These are phyloP conservation scores for Yamadazyma diddensiae DNA, from an alignment of 1,139 yeast genomes.

Conservation along the genomic window DNA sequence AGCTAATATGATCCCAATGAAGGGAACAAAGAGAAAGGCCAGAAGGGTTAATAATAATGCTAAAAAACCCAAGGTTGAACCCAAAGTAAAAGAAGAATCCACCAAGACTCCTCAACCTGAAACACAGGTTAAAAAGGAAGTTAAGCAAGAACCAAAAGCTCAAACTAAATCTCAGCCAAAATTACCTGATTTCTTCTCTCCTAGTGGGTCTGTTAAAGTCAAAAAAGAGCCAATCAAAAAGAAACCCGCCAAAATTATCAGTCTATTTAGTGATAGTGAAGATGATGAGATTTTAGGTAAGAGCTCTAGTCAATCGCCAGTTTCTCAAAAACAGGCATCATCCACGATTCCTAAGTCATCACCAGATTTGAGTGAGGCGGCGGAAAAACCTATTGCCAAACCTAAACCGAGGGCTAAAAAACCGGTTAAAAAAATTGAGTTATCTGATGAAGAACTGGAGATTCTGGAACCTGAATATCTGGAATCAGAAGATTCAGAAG, in stretches of 20 bases:
- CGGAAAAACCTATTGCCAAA: slow-evolving; percentile 1
- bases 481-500: slow-evolving; percentile 2
- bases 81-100: slow-evolving; percentile 4
- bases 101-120: slow-evolving; percentile 8
- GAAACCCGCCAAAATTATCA: slow-evolving; percentile 11
- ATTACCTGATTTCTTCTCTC: slow-evolving; percentile 15
- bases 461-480: no score
- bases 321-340: slow-evolving; percentile 2
- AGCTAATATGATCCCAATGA: slow-evolving; percentile 26
- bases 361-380: slow-evolving; percentile 9
- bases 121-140: slow-evolving; percentile 9
- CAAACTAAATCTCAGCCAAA: slow-evolving; percentile 7
- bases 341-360: slow-evolving; percentile 7
- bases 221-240: slow-evolving; percentile 6
- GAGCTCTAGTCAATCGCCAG: slow-evolving; percentile 8
- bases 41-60: slow-evolving; percentile 18
- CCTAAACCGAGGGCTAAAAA: slow-evolving; percentile 3
- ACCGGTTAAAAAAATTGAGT: slow-evolving; percentile 5
- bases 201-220: slow-evolving; percentile 4
- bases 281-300: slow-evolving; percentile 27
- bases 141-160: slow-evolving; percentile 5
- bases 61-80: slow-evolving; percentile 15
- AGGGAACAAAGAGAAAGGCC: slow-evolving; percentile 27
- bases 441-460: slow-evolving; percentile 6
- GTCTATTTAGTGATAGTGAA: slow-evolving; percentile 32